These are phyloP conservation scores for Magnaporthiopsis poae DNA, from an alignment of 2,329 filamentous ascomycete genomes.

Conservation along the genomic window DNA sequence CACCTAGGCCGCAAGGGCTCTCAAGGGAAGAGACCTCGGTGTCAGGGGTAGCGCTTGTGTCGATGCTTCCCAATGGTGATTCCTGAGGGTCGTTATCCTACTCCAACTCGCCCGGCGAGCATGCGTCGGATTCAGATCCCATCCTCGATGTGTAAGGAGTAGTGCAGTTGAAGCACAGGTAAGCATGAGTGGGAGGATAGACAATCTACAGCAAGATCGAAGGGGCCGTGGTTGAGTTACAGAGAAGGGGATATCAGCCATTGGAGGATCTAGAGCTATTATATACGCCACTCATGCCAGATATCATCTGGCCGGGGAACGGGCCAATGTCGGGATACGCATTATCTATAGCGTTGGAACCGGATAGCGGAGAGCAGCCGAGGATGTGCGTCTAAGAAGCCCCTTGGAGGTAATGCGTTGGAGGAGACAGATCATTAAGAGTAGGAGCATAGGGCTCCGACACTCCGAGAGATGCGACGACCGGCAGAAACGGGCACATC, in stretches of 20 bases:
- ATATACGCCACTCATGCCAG: not conserved
- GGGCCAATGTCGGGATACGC: too few relatives aligned
- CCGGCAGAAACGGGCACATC: slow-evolving; percentile 25
- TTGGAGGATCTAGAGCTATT: not conserved
- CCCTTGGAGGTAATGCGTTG: not conserved
- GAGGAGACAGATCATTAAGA: not conserved
- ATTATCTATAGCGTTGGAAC: too few relatives aligned
- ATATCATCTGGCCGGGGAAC: not conserved
- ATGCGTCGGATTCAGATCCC: not conserved
- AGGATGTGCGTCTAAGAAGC: too few relatives aligned
- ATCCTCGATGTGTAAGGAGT: not conserved
- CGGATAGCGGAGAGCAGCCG: too few relatives aligned
- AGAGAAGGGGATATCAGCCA: not conserved
- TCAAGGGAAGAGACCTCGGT: slow-evolving; percentile 38
- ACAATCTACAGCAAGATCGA: not conserved
- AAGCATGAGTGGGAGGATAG: not conserved
- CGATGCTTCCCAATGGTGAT: slow-evolving; percentile 26
- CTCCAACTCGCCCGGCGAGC: not conserved
- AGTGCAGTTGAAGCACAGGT: not conserved
- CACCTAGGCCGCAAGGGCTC: slow-evolving; percentile 29
- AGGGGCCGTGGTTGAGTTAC: not conserved
- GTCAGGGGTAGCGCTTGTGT: slow-evolving; percentile 35
- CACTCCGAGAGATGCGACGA: too few relatives aligned
- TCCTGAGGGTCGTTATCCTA: slow-evolving; percentile 21
- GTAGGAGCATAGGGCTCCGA: not conserved